Percentiles rank a stretch among this genome's conserved stretches.
Conservation (phyloP, 2,329 filamentous ascomycete genomes). For the Truncatella angustata region DNA sequence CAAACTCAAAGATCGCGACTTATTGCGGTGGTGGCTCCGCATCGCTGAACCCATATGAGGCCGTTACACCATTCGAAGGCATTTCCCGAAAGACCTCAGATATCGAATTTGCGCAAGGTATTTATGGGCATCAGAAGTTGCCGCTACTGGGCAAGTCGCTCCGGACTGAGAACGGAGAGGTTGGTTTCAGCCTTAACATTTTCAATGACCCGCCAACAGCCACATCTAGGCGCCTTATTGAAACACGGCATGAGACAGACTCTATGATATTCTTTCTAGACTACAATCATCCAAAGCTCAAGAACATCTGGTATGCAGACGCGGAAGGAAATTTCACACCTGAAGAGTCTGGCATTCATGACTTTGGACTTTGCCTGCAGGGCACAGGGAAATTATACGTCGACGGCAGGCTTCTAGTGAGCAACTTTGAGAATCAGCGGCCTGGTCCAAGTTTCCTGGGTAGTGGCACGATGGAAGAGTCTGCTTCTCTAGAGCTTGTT, state of each 20-base stretch:
- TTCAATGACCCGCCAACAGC: not conserved
- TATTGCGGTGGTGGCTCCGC: slow-evolving; percentile 66
- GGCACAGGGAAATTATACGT: slow-evolving; percentile 64
- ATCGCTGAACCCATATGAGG: slow-evolving; percentile 59
- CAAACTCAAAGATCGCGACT: slow-evolving; percentile 53
- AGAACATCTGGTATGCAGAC: slow-evolving; percentile 56
- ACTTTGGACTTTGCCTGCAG: slow-evolving; percentile 62
- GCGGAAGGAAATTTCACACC: slow-evolving; percentile 59
- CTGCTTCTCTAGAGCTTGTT: slow-evolving; percentile 54
- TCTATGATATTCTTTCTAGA: not conserved
- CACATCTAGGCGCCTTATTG: not conserved
- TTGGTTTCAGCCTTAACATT: slow-evolving; percentile 7
- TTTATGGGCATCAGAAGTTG: slow-evolving; percentile 62
- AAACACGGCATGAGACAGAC: not conserved
- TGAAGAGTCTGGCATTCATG: slow-evolving; percentile 58
- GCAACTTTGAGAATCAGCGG: slow-evolving; percentile 64
- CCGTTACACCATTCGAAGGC: slow-evolving; percentile 69
- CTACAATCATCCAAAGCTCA: slow-evolving; percentile 47
- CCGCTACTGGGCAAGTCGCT: slow-evolving; percentile 54
- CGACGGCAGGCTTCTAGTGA: slow-evolving; percentile 59
- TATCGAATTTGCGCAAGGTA: slow-evolving; percentile 59
- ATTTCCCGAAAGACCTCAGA: slow-evolving; percentile 63
- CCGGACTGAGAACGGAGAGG: slow-evolving; percentile 10
- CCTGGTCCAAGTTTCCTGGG: slow-evolving; percentile 65
- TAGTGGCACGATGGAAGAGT: slow-evolving; percentile 62